These are phyloP conservation scores for Neohortaea acidophila DNA, from an alignment of 495 filamentous ascomycete genomes.

Conservation along the genomic window DNA sequence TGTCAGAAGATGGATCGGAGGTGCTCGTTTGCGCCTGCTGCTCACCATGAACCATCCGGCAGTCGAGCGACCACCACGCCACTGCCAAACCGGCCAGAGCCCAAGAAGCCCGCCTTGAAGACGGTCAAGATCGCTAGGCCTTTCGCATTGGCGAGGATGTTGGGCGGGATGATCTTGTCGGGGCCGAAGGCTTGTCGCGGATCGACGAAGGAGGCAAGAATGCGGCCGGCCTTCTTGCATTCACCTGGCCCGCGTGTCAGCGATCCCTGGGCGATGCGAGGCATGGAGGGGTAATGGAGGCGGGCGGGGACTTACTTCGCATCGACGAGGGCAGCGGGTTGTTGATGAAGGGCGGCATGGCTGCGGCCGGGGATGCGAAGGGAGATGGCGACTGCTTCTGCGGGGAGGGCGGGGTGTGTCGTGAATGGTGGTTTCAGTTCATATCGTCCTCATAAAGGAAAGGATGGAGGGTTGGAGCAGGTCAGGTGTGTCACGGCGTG, in stretches of 20 bases:
- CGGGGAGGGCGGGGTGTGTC: too few relatives aligned
- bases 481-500: too few relatives aligned
- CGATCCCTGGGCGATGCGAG: neutral
- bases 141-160: slow-evolving; percentile 83
- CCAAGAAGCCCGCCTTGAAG: slow-evolving; percentile 89
- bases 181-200: slow-evolving; percentile 88
- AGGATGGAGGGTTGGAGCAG: too few relatives aligned
- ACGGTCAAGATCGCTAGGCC: slow-evolving; percentile 91
- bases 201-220: slow-evolving; percentile 87
- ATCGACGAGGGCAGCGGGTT: slow-evolving; percentile 55
- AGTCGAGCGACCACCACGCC: slow-evolving; percentile 87
- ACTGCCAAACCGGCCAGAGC: slow-evolving; percentile 80
- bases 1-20: too few relatives aligned
- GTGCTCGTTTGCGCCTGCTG: neutral
- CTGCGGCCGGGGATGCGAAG: too few relatives aligned
- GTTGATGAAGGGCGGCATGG: slow-evolving; percentile 44
- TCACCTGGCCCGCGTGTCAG: slow-evolving; percentile 18
- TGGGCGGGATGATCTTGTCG: slow-evolving; percentile 92
- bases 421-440: too few relatives aligned
- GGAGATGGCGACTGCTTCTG: too few relatives aligned
- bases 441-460: too few relatives aligned
- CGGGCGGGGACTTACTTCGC: slow-evolving; percentile 34
- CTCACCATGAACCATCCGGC: slow-evolving; percentile 66
- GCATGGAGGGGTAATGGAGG: slow-evolving; percentile 21
- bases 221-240: slow-evolving; percentile 48